Evolutionary conservation across 176 grass and related monocot genomes (phyloP).

Genomic region (Tuctoria greenei): DNA sequence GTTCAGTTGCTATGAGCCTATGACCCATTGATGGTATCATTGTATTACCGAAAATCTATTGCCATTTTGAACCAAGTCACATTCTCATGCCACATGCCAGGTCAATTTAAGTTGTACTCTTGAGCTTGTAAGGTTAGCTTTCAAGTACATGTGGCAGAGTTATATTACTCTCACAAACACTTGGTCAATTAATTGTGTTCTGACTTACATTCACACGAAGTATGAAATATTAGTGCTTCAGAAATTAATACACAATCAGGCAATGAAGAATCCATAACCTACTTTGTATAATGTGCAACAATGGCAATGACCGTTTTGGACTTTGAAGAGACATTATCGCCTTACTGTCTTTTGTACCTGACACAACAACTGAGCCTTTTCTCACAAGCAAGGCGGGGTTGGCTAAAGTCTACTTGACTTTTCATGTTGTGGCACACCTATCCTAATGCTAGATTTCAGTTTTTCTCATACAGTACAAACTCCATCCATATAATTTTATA

Average conservation of each 20-base stretch:
- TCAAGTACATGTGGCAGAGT: conserved; percentile 3
- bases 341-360: neutral
- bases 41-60: neutral
- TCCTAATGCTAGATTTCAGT: neutral
- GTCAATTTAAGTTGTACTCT: conserved; percentile 7
- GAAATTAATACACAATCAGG: neutral
- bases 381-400: neutral
- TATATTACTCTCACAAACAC: neutral
- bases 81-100: neutral
- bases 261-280: neutral
- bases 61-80: neutral
- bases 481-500: neutral
- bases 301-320: neutral
- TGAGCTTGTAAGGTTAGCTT: conserved; percentile 10
- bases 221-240: neutral
- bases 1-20: neutral
- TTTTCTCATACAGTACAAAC: neutral
- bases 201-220: conserved; percentile 7
- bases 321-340: neutral
- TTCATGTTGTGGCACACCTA: neutral
- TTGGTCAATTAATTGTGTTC: neutral
- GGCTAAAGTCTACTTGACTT: conserved; percentile 3
- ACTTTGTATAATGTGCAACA: neutral
- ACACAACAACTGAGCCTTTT: neutral
- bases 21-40: neutral